Base-by-base conservation (phyloP, 2,329 filamentous ascomycete genomes). In the Aspergillus brunneoviolaceus region DNA sequence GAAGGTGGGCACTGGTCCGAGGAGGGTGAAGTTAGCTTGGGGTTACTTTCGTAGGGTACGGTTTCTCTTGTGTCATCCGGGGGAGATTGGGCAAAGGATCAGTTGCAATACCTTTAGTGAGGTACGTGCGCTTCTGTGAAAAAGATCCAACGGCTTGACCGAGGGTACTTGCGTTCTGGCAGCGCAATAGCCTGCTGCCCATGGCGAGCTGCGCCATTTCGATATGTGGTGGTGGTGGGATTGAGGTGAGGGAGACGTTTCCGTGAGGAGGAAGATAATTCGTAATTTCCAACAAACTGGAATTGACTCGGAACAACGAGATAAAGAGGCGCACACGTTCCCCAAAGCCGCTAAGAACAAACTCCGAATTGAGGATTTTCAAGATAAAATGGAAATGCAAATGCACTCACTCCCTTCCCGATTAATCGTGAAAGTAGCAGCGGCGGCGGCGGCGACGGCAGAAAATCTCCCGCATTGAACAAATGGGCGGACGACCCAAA, bases 161-260 rank as follows among this genome's bases (percentile, higher is more conserved):
- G 62, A 76, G 63, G 55, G 66, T 61, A 51, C 64, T 71, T 52
- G 69, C 61, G 58, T 68, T 73, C 64, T 75, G 72, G 65, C 69
- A 72, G 63, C 76, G 69, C 58, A 78, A 74, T 58, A 77, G 66
- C 63, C 74, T 74, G 60, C 74, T 69, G 60, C 73, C 70, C 64
- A 77, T 67, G 60, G 69, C 66, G 63, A 68, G 67, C 64, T 76
- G 76, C 59, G 77, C 76, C 78, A 80, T 78, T 35, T 35, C 33
- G 12, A 35, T 35, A 35, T 35, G 33, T 35, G 12, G 60, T 45
- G 14, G 39, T 5, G 14, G 14, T 14, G 33, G 48, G 19, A 16
- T 35, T 48, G 53, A 19, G 29, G 31, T 25, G 51, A 16, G 51
- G 21, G 33, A n/a, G 51, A 9, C 7, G 6, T 29, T 9, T 29